Evolutionary conservation across 148 eudicot species (phyloP), one percentile per base, ranked within the genome.

Genomic region (Persicaria tinctoria): DNA sequence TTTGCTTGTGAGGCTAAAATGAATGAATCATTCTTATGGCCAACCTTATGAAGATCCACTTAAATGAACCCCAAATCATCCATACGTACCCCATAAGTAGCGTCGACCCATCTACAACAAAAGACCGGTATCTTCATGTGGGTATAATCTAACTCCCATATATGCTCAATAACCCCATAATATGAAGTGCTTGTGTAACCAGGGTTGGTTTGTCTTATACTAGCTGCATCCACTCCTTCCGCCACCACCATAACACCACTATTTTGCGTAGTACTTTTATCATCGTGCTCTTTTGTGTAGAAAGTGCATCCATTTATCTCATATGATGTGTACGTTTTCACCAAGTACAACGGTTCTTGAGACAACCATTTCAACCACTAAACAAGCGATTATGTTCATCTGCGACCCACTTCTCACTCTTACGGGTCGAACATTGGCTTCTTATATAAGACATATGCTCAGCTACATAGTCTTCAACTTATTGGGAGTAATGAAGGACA

Each of bases 111-210:
- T 12, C 12, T 64, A 27, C 45, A 64, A 8, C n/a, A 1, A 44
- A 64, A 64, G 3, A 64, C 44, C 5, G 32, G 46, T 5, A 27
- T 5, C 23, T 44, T 27, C 5, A 64, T 18, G 8, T 16, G 4
- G 4, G 4, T 7, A 64, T 64, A 64, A 64, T 64, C 70, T 13
- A 64, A 23, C 70, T 64, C 70, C 70, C 70, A 64, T 64, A 64
- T 64, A 12, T 64, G 12, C 7, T 27, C 0, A 8, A 64, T 32
- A 7, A 64, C 70, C 7, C 70, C 70, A 64, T 64, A 64, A 13
- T 64, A 27, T 8, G 44, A 44, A 12, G 23, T 64, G 16, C 11
- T 8, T 27, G 70, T 20, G 23, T 64, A 64, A 23, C 20, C 8
- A 32, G 45, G 70, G 8, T 64, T 64, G 4, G 3, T 27, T 3